These are phyloP conservation scores for Mycosphaerella arachidis DNA, from an alignment of 2,329 filamentous ascomycete genomes.

Conservation along the genomic window DNA sequence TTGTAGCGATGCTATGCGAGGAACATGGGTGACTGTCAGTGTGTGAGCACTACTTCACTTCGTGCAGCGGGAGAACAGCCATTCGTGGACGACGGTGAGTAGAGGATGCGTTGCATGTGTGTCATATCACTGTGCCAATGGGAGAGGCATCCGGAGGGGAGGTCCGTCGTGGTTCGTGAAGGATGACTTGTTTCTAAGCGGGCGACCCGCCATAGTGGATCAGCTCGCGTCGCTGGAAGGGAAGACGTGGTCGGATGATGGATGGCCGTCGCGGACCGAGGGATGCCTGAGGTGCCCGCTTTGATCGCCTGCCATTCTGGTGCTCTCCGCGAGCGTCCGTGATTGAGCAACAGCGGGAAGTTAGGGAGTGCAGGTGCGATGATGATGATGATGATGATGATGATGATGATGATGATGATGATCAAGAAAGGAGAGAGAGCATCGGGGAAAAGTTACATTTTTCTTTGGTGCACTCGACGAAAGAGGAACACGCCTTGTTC, in stretches of 20 bases:
- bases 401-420: background rate
- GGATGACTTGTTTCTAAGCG: background rate
- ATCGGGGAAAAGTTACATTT: background rate
- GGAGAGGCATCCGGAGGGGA: background rate
- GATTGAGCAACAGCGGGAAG: background rate
- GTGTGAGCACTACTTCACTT: constrained; percentile 1
- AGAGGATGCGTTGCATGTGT: constrained; percentile 8
- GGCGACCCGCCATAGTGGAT: background rate
- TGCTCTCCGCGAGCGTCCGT: background rate
- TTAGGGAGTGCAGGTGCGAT: background rate
- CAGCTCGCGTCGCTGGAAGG: background rate
- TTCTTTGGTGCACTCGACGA: background rate
- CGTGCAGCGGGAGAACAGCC: constrained; percentile 1
- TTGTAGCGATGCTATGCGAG: constrained; percentile 6
- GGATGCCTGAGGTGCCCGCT: background rate
- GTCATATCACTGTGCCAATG: constrained; percentile 1
- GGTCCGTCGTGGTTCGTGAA: background rate
- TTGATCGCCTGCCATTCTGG: background rate
- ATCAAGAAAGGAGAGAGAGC: background rate
- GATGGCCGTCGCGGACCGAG: background rate
- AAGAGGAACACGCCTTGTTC: no score
- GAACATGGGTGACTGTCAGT: constrained; percentile 3
- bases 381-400: background rate
- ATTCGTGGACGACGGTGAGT: constrained; percentile 3
- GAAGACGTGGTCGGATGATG: background rate